Base-by-base conservation (phyloP, 2,329 filamentous ascomycete genomes). In the Penicillium sp. region DNA sequence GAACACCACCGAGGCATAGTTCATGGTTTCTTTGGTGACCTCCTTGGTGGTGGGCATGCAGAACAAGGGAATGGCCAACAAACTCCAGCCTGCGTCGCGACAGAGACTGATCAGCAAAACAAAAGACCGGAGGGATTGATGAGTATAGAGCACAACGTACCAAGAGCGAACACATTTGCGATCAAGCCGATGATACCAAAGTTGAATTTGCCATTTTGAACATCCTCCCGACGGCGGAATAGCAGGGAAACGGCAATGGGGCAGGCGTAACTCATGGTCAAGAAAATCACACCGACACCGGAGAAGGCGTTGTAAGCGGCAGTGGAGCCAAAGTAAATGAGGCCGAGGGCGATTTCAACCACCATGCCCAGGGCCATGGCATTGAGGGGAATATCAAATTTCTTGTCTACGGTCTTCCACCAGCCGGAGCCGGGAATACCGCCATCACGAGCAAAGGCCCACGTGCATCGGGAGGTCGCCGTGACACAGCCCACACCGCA, bases 281-380 rank as follows among this genome's bases (percentile, higher is more conserved):
- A 76, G 56, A 85, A 88, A 63, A 90, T 88, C 9, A 86, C 89
- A 2, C 85, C 86, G 0, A 88, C 85, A 39, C 85, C 85, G 0
- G 85, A 89, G 66, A 90, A 90, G n/a, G 81, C 83, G 70, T 84
- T 85, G 73, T 90, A 90, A 0, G 86, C 86, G 0, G 85, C 84
- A 0, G 80, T 78, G 1, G 82, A 86, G n/a, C 86, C 86, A 54
- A 90, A 88, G 72, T 87, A 90, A 65, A 90, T 88, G 49, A 85
- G 76, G 0, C 85, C 86, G 0, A 90, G 77, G 13, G 87, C 68
- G 56, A 82, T 85, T 64, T 87, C 83, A 42, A 90, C 78, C 0
- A 76, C 62, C 0, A 85, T 84, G 0, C 84, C 85, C 2, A 90
- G 73, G 4, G 81, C 69, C 12, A 90, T 74, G 0, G 82, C 84